phyloP scores from a whole-genome alignment of 768 basidiomycete species.

The Auricularia cornea region DNA sequence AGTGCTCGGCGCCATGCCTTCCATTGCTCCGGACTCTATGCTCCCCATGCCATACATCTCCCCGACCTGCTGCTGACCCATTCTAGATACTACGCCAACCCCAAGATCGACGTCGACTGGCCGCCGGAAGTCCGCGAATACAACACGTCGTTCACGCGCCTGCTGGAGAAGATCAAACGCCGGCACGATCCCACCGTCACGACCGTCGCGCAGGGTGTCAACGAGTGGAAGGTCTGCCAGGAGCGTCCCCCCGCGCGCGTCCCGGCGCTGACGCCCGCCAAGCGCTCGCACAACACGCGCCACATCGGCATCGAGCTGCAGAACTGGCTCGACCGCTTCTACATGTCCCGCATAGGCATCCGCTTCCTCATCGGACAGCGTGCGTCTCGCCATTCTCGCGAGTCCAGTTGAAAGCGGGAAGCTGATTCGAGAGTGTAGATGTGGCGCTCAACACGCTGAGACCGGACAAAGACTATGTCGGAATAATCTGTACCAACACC shows the following conservation, averaged over 20 bases:
- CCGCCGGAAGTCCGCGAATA: conserved; percentile 93
- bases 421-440: conserved; percentile 38
- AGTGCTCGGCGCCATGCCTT: no score
- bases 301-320: conserved; percentile 84
- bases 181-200: conserved; percentile 97
- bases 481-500: conserved; percentile 92
- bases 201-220: conserved; percentile 55
- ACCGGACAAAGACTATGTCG: conserved; percentile 86
- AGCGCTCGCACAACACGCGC: conserved; percentile 57
- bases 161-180: conserved; percentile 81
- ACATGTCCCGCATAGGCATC: conserved; percentile 91
- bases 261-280: no score
- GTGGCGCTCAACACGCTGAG: conserved; percentile 90
- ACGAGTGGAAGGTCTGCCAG: neutral
- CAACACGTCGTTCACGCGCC: conserved; percentile 83
- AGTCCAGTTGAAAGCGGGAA: conserved; percentile 5
- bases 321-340: conserved; percentile 94
- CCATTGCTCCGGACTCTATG: no score
- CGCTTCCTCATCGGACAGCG: conserved; percentile 96
- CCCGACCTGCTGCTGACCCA: neutral
- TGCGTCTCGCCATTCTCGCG: conserved; percentile 24
- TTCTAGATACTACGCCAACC: conserved; percentile 78
- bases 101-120: conserved; percentile 57
- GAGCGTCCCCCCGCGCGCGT: no score
- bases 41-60: no score